Conservation (phyloP, 2,329 filamentous ascomycete species). For the Emericellopsis cladophorae region DNA sequence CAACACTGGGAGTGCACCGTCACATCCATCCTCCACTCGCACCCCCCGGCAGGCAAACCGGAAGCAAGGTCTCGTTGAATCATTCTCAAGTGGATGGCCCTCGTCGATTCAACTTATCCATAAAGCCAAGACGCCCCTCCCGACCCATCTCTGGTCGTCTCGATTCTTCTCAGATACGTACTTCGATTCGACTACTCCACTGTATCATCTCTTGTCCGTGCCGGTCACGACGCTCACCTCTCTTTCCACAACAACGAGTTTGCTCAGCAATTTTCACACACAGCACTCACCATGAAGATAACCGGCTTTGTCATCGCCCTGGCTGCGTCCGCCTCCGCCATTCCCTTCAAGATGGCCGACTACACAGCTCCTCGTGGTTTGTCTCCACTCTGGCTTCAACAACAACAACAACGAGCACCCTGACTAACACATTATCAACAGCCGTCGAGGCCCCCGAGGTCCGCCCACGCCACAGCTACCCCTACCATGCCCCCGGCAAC, state of each 20-base stretch:
- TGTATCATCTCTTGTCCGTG: neutral
- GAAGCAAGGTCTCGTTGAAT: no score
- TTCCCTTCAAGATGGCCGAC: constrained; percentile 3
- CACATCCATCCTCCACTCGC: no score
- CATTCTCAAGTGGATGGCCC: no score
- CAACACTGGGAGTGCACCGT: no score
- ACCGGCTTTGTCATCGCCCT: constrained; percentile 7
- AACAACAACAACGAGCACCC: no score
- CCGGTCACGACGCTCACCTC: neutral
- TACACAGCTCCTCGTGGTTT: constrained; percentile 1
- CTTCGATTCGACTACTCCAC: no score
- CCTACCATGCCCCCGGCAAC: constrained; percentile 1
- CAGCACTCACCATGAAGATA: constrained; percentile 11
- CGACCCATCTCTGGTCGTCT: no score
- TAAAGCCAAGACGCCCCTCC: no score
- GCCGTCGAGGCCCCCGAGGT: neutral
- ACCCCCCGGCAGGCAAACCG: no score
- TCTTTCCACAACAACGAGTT: neutral
- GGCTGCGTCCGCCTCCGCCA: constrained; percentile 6
- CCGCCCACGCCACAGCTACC: neutral
- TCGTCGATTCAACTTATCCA: no score
- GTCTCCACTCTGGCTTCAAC: neutral
- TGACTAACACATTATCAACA: neutral
- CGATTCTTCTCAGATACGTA: no score
- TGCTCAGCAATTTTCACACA: neutral